A percentile compares a stretch with the other conserved stretches of the same genome.
Conservation (phyloP, 1,284 basidiomycete species). For the Apiotrichum brassicae region DNA sequence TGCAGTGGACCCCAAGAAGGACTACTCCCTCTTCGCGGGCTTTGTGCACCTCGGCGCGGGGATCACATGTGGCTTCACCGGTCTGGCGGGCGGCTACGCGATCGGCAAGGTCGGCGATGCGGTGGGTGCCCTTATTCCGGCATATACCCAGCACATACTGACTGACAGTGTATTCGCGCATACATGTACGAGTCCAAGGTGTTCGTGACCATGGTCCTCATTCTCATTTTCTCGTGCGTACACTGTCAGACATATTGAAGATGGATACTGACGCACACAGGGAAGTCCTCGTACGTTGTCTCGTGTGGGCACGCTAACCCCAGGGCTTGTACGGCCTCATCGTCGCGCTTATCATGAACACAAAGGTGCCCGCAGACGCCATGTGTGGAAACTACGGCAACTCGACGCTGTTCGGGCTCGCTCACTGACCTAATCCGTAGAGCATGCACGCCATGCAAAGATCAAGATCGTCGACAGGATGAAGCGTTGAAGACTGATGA, state of each 20-base stretch:
- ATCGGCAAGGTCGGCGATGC: slow-evolving; percentile 94
- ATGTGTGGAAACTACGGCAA: slow-evolving; percentile 12
- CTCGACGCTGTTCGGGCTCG: not conserved
- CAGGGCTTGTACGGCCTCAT: slow-evolving; percentile 54
- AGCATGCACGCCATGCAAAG: slow-evolving; percentile 2
- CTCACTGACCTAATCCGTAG: slow-evolving; percentile 1
- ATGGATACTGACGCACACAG: slow-evolving; percentile 10
- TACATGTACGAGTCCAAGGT: slow-evolving; percentile 55
- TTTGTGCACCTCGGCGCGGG: slow-evolving; percentile 95
- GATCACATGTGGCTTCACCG: slow-evolving; percentile 55
- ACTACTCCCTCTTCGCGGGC: slow-evolving; percentile 61
- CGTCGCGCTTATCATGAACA: slow-evolving; percentile 54
- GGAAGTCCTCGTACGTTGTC: slow-evolving; percentile 31
- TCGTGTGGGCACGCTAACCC: not conserved
- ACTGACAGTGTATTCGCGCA: slow-evolving; percentile 50
- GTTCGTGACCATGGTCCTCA: slow-evolving; percentile 69
- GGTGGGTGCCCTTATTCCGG: slow-evolving; percentile 50
- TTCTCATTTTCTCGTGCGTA: slow-evolving; percentile 51
- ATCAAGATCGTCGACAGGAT: not conserved
- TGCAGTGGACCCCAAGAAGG: slow-evolving; percentile 57
- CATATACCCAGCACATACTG: not conserved
- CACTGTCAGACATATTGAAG: not conserved
- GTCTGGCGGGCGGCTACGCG: slow-evolving; percentile 94
- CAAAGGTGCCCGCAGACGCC: slow-evolving; percentile 24
- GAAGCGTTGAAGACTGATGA: too few relatives aligned